Evolutionary conservation across 192 early-diverging fungal genomes (phyloP).

Genomic region (Chytriomyces confervae): DNA sequence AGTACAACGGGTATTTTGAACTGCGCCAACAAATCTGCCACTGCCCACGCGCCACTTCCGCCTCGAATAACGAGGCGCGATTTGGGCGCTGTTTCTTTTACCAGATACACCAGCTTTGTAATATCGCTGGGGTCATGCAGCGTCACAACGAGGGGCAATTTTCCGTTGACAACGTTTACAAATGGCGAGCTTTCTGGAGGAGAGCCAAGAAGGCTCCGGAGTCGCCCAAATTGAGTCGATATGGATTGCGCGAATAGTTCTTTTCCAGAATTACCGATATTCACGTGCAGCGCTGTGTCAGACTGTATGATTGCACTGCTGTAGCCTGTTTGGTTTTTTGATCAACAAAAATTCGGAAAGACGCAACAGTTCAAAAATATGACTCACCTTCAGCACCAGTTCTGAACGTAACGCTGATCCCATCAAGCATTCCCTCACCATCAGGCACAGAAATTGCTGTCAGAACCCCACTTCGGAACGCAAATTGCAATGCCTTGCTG

Average conservation of each 20-base stretch:
- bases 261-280: conserved; percentile 57
- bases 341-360: neutral
- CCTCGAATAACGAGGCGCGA: conserved; percentile 52
- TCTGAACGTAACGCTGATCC: conserved; percentile 67
- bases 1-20: conserved; percentile 69
- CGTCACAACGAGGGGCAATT: conserved; percentile 12
- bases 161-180: conserved; percentile 10
- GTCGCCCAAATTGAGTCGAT: neutral
- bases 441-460: conserved; percentile 61
- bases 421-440: conserved; percentile 57
- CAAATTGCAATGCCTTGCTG: neutral
- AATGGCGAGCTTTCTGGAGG: neutral
- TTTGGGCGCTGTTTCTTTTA: conserved; percentile 44
- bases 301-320: conserved; percentile 52
- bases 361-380: neutral
- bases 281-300: conserved; percentile 64
- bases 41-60: conserved; percentile 69
- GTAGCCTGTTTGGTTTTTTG: conserved; percentile 33
- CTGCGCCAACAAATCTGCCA: conserved; percentile 62
- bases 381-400: conserved; percentile 56
- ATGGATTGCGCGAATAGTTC: conserved; percentile 4
- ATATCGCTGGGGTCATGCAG: conserved; percentile 58
- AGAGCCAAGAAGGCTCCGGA: neutral
- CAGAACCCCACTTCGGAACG: conserved; percentile 62
- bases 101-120: conserved; percentile 62